phyloP scores from a whole-genome alignment of 352 stramenopile species.

The Pythium coloratum region DNA sequence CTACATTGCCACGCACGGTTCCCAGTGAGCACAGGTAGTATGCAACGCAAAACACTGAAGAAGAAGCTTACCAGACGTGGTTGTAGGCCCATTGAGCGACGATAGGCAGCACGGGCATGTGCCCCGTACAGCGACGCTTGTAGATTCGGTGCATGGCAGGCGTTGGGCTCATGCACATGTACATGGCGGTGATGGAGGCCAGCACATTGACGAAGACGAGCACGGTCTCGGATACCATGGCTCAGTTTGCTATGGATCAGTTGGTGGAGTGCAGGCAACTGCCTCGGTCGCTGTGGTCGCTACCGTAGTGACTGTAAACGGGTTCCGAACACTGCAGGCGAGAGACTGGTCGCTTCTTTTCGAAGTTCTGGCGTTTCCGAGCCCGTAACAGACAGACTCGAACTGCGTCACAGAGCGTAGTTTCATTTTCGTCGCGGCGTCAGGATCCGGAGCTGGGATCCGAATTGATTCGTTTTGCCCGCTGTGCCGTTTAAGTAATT shows the following conservation, averaged over 20 bases:
- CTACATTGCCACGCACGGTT: not conserved
- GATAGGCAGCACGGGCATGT: constrained; percentile 44
- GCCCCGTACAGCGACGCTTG: constrained; percentile 30
- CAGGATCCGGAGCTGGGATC: not conserved
- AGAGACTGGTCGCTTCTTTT: constrained; percentile 4
- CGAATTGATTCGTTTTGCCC: not conserved
- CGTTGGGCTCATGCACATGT: constrained; percentile 48
- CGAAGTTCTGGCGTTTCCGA: not conserved
- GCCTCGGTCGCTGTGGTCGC: not conserved
- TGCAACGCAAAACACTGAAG: constrained; percentile 11
- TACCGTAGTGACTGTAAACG: not conserved
- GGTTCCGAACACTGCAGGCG: not conserved
- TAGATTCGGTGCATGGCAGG: constrained; percentile 37
- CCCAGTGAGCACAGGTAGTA: not conserved
- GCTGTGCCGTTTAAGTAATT: not conserved
- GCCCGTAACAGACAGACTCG: not conserved
- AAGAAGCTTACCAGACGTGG: constrained; percentile 40
- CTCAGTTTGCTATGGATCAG: not conserved
- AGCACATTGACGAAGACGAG: constrained; percentile 37
- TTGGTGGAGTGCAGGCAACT: not conserved
- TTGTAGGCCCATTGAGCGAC: constrained; percentile 45
- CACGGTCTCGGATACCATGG: constrained; percentile 20
- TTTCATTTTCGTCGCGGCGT: not conserved
- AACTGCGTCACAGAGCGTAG: not conserved
- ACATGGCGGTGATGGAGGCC: constrained; percentile 36